Base-by-base conservation (phyloP, 805 yeast species). In the Candida argentea region DNA sequence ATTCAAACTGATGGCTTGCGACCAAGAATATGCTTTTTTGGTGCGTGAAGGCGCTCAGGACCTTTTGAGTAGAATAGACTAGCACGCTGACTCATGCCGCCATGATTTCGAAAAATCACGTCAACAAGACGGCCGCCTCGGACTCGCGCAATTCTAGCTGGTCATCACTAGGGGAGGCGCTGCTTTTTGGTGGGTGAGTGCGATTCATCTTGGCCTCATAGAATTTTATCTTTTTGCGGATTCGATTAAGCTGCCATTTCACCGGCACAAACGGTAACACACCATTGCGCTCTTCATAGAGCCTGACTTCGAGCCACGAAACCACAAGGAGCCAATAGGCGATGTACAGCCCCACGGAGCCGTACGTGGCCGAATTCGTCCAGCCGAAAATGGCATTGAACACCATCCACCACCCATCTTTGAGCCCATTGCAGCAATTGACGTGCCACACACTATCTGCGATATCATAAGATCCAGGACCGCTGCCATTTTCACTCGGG, bases 401-500 rank as follows among this genome's bases (percentile, higher is more conserved):
- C 11, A 61, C 53, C 67, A 62, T 61, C 68, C 68, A 61, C 51
- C 63, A 57, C 26, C 61, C 67, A 20, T 61, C 66, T 25, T 48
- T 52, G 34, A 57, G 40, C 4, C 68, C 68, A 33, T 60, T 57
- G 33, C 67, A 62, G 38, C 68, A 62, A 42, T 62, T 61, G 14
- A 62, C 67, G 40, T 61, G 68, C 68, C 68, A 62, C 7, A 62
- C 54, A 31, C 61, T 50, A 17, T 40, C 50, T 24, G 48, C 35
- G 17, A 61, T 55, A 31, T 62, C 66, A 32, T 62, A 62, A 3
- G 65, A 57, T 3, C 67, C 68, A 2, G 68, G 67, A 1, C 67
- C 67, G 33, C 55, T 50, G 2, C 68, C 68, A 7, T 66, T 59
- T 41, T 62, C 68, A 21, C 56, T 49, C 6, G 54, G 61, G 32